Percentiles rank a stretch among this genome's conserved stretches.
Evolutionary conservation across 139 green algal genomes (phyloP).

Genomic region (Spirogloea muscicola): DNA sequence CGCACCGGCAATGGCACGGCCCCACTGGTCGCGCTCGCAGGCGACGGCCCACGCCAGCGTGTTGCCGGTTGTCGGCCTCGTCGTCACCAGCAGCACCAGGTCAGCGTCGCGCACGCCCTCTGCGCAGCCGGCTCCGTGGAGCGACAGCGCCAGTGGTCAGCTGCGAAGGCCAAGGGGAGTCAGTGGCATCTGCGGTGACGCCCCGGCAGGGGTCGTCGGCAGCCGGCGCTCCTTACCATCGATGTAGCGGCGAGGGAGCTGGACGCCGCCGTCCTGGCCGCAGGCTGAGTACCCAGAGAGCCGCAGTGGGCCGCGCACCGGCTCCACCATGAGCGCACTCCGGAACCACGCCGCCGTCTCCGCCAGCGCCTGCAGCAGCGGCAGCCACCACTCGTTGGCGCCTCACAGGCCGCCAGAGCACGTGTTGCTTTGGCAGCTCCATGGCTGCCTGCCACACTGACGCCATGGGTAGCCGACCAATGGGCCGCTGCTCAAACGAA

Average conservation of each 20-base stretch:
- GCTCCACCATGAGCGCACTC: conserved; percentile 9
- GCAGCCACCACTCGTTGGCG: not conserved
- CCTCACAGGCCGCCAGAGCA: not conserved
- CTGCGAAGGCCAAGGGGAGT: not conserved
- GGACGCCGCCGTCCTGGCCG: conserved; percentile 9
- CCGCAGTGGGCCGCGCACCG: not conserved
- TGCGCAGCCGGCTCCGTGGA: not conserved
- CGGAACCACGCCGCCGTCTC: conserved; percentile 4
- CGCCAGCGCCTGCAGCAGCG: conserved; percentile 1
- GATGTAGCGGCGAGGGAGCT: conserved; percentile 4
- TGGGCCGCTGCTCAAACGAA: not conserved
- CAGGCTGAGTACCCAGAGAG: conserved; percentile 14
- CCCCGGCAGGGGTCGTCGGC: not conserved
- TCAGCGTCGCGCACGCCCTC: conserved; percentile 5
- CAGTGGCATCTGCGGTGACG: too few species aligned
- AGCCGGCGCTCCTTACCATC: not conserved
- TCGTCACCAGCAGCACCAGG: conserved; percentile 21
- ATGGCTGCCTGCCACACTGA: not conserved
- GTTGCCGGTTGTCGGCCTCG: conserved; percentile 9
- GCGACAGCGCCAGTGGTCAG: not conserved
- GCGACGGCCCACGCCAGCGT: conserved; percentile 27
- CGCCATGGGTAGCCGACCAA: not conserved
- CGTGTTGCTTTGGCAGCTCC: not conserved
- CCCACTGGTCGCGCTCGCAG: conserved; percentile 34
- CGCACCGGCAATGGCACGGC: conserved; percentile 19